These are phyloP conservation scores for Theobroma cacao DNA, from an alignment of 345 rosid species.

Conservation along the genomic window DNA sequence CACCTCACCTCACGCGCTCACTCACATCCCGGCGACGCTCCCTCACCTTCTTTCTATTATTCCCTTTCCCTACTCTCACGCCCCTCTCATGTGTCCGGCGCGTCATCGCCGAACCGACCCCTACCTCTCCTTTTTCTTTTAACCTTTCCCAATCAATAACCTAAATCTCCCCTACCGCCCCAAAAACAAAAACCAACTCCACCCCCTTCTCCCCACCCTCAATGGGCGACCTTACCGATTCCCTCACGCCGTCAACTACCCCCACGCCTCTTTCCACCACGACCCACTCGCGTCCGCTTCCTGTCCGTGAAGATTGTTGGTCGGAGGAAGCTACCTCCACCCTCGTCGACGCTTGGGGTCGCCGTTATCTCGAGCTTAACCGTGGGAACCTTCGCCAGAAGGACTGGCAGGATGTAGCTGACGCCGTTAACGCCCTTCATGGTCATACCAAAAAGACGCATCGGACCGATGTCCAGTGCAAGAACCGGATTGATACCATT, in stretches of 20 bases:
- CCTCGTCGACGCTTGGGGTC: slow-evolving; percentile 92
- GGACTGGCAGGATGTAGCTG: slow-evolving; percentile 98
- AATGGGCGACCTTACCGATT: slow-evolving; percentile 47
- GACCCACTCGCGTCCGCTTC: slow-evolving; percentile 45
- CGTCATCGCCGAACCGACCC: slow-evolving; percentile 27
- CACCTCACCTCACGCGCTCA: slow-evolving; percentile 28
- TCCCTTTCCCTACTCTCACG: slow-evolving; percentile 23
- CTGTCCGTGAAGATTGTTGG: slow-evolving; percentile 98
- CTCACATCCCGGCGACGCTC: slow-evolving; percentile 37
- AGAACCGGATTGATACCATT: slow-evolving; percentile 95
- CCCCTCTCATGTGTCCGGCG: slow-evolving; percentile 34
- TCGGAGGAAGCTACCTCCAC: slow-evolving; percentile 96
- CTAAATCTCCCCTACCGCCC: neutral
- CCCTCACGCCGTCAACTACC: slow-evolving; percentile 26
- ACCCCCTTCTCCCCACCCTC: neutral
- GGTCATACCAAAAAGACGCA: slow-evolving; percentile 80
- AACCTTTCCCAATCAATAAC: neutral
- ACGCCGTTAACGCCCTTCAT: slow-evolving; percentile 87
- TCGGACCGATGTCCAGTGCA: slow-evolving; percentile 97
- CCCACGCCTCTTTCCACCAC: slow-evolving; percentile 30
- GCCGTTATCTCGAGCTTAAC: slow-evolving; percentile 79
- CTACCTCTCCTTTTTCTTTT: neutral
- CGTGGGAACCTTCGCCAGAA: slow-evolving; percentile 97
- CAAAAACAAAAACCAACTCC: neutral
- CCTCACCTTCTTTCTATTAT: slow-evolving; percentile 18